Evolutionary conservation across 2,329 filamentous ascomycete genomes (phyloP).

Genomic region (Colletotrichum sp.): DNA sequence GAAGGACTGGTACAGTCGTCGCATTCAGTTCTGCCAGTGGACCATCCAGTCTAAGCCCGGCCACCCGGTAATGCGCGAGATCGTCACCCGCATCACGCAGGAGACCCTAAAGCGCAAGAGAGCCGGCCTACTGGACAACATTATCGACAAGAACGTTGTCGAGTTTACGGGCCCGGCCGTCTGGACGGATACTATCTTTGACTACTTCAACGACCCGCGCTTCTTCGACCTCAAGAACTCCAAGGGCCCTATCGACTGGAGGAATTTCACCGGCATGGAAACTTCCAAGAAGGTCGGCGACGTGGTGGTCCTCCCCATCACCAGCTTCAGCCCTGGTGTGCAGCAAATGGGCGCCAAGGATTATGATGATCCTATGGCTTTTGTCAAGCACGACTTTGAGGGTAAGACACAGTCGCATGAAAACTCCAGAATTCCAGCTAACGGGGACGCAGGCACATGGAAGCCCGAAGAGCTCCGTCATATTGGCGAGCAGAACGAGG

Average conservation of each 20-base stretch:
- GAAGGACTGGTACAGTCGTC: conserved; percentile 93
- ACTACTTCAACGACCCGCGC: conserved; percentile 89
- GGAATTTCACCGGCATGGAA: conserved; percentile 88
- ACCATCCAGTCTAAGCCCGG: conserved; percentile 96
- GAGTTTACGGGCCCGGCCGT: conserved; percentile 94
- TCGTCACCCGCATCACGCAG: conserved; percentile 85
- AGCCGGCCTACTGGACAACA: conserved; percentile 64
- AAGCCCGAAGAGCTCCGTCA: conserved; percentile 76
- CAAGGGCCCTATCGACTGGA: conserved; percentile 78
- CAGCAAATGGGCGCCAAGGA: conserved; percentile 91
- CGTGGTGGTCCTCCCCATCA: conserved; percentile 92
- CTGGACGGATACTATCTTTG: conserved; percentile 93
- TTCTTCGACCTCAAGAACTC: conserved; percentile 83
- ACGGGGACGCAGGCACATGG: conserved; percentile 65
- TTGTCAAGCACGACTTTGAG: conserved; percentile 96
- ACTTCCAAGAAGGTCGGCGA: conserved; percentile 88
- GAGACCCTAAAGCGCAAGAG: conserved; percentile 78
- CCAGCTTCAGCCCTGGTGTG: conserved; percentile 95
- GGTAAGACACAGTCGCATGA: conserved; percentile 59
- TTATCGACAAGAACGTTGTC: conserved; percentile 74
- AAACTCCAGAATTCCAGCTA: background rate
- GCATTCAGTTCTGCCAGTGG: conserved; percentile 99
- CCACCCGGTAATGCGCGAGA: conserved; percentile 87
- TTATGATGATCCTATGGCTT: conserved; percentile 91
- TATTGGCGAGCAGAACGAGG: conserved; percentile 57